phyloP scores from a whole-genome alignment of 768 basidiomycete species.

The Leccinum sublutescens region DNA sequence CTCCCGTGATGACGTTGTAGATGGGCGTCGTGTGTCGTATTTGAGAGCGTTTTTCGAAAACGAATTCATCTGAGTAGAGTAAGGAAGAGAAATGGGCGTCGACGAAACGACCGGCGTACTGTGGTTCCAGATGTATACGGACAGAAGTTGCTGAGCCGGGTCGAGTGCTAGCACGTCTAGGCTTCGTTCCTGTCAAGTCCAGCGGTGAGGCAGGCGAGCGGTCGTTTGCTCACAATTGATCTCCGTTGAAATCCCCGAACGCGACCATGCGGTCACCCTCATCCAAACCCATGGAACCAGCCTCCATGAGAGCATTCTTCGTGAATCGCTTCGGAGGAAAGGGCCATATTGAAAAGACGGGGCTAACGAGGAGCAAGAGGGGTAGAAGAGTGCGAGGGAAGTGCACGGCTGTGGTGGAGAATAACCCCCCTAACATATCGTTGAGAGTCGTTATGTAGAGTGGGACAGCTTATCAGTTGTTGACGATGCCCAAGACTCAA shows the following conservation, averaged over 20 bases:
- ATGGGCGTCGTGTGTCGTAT: constrained; percentile 58
- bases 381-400: constrained; percentile 11
- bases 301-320: constrained; percentile 74
- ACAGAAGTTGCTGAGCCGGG: constrained; percentile 73
- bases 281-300: constrained; percentile 77
- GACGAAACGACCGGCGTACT: constrained; percentile 41
- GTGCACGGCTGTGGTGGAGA: background rate
- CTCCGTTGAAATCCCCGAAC: constrained; percentile 94
- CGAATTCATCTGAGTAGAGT: constrained; percentile 51
- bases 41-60: constrained; percentile 48
- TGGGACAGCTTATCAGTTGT: background rate
- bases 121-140: constrained; percentile 80
- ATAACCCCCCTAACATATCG: constrained; percentile 11
- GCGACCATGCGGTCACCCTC: constrained; percentile 76
- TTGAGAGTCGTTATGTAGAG: background rate
- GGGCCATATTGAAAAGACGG: constrained; percentile 61
- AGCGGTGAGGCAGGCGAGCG: background rate
- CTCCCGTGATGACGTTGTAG: constrained; percentile 86
- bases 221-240: constrained; percentile 74
- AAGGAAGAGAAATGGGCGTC: constrained; percentile 4
- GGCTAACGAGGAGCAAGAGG: constrained; percentile 18
- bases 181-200: constrained; percentile 38
- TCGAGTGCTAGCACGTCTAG: constrained; percentile 78
- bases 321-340: constrained; percentile 85
- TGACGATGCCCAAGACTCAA: background rate